Evolutionary conservation across 2,329 filamentous ascomycete genomes (phyloP), one percentile per base, ranked within the genome.

Genomic region (Diplodia sapinea): DNA sequence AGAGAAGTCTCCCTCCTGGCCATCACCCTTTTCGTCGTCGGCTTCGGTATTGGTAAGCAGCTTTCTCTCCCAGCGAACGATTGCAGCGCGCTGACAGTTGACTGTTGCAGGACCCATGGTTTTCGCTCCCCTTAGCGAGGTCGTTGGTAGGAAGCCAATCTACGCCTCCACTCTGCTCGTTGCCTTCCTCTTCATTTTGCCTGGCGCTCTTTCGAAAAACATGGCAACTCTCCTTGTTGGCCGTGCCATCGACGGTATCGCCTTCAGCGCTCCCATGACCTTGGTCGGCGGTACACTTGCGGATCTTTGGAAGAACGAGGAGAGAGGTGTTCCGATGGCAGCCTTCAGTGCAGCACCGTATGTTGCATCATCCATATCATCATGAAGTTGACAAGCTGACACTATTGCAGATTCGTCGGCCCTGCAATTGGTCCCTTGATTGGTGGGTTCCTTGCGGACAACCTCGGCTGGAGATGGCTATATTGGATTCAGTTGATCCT

Each of bases 401-500:
- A 13, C 13, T 9, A 6, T n/a, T 20, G 13, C 15, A 66, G 64
- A 59, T 95, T 95, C 75, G 85, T 94, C 54, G 92, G 92, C 0
- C 92, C 92, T 59, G 91, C 91, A 1, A 89, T 81, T n/a, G 76
- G 80, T 4, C 82, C 82, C 15, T 71, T 96, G 0, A 85, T 90
- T 7, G 93, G 93, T 71, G 93, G 92, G 12, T 96, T 88, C 75
- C 82, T 95, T 1, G 85, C 86, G 8, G 90, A 93, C 72, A 86
- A 85, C 0, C 79, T 83, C 0, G 89, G 89, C 47, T 95, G 92
- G 92, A 82, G 92, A 71, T 95, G 91, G 91, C 82, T 95, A 0
- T 95, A 95, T 81, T 94, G 91, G 90, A 87, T 96, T 72, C 92
- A 94, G 74, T 82, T 95, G 12, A 96, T 96, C 74, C 76, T 95